Evolutionary conservation across 495 filamentous ascomycete genomes (phyloP).

Genomic region (Cryomyces antarcticus): DNA sequence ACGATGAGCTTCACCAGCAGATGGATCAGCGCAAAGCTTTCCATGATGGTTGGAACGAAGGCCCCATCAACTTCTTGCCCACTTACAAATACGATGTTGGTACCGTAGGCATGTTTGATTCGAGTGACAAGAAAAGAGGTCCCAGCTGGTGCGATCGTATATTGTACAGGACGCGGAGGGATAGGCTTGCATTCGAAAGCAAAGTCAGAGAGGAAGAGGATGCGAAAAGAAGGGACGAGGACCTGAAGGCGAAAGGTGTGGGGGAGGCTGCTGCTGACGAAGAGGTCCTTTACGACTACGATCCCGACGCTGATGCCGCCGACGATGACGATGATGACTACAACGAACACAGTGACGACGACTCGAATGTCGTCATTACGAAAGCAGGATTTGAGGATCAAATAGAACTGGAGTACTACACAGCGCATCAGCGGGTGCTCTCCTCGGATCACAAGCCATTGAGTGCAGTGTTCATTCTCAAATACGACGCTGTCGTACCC

Average conservation of each 20-base stretch:
- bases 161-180: constrained; percentile 55
- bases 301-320: constrained; percentile 56
- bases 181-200: constrained; percentile 49
- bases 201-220: constrained; percentile 42
- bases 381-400: constrained; percentile 39
- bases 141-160: constrained; percentile 99
- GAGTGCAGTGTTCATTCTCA: constrained; percentile 55
- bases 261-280: constrained; percentile 55
- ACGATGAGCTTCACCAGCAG: constrained; percentile 69
- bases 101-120: constrained; percentile 82
- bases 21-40: constrained; percentile 59
- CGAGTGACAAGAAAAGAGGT: constrained; percentile 76
- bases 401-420: constrained; percentile 55
- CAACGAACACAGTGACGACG: constrained; percentile 30
- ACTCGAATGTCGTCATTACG: constrained; percentile 24
- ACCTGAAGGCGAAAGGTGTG: constrained; percentile 64
- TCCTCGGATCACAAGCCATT: constrained; percentile 96
- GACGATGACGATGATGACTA: constrained; percentile 23
- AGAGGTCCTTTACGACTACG: constrained; percentile 73
- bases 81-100: constrained; percentile 97
- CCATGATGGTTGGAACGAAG: constrained; percentile 81
- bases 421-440: constrained; percentile 66
- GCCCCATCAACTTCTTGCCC: constrained; percentile 69
- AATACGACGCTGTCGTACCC: constrained; percentile 67
- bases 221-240: constrained; percentile 51